Conservation (phyloP, 129 eudicot species). For the Daucus carota region DNA sequence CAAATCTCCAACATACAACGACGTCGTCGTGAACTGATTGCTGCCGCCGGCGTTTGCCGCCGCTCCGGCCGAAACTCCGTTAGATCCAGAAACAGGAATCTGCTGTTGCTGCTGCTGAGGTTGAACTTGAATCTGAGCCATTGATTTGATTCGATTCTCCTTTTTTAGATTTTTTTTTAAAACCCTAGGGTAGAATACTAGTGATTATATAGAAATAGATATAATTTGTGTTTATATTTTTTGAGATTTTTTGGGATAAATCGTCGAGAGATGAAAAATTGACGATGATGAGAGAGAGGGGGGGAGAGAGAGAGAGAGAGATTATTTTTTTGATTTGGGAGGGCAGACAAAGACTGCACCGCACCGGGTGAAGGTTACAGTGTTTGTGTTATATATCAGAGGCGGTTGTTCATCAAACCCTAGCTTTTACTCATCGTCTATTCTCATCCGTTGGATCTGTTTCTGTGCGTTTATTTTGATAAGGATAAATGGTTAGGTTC, state of each 20-base stretch:
- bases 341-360: conserved; percentile 7
- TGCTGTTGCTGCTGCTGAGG: conserved; percentile 12
- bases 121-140: conserved; percentile 8
- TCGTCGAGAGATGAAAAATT: conserved; percentile 5
- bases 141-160: not conserved
- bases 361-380: not conserved
- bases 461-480: too few species aligned
- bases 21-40: conserved; percentile 39
- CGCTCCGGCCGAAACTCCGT: conserved; percentile 25
- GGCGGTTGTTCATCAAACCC: not conserved
- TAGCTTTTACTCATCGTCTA: not conserved
- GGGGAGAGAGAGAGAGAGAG: not conserved
- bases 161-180: not conserved
- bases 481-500: too few species aligned
- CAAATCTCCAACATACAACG: conserved; percentile 71
- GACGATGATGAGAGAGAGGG: not conserved
- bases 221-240: not conserved
- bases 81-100: conserved; percentile 31
- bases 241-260: conserved; percentile 8
- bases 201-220: not conserved
- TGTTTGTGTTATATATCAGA: not conserved
- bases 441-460: not conserved
- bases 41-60: conserved; percentile 21
- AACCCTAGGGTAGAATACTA: not conserved
- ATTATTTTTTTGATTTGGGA: conserved; percentile 3